Base-by-base conservation (phyloP, 2,329 filamentous ascomycete genomes). In the Penicillium sp. region DNA sequence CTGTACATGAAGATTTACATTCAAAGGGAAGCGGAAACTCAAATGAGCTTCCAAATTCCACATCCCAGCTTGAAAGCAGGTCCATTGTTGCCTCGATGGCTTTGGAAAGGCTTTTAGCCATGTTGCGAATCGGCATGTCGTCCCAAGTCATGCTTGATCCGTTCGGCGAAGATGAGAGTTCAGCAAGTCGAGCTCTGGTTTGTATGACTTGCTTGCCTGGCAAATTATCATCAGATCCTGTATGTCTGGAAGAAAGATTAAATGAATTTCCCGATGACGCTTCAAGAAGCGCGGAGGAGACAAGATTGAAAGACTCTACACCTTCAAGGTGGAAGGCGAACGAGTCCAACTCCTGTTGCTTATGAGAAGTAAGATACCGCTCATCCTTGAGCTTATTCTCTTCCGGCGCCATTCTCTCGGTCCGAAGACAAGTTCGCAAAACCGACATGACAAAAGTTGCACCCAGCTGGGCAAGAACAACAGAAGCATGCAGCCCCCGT, bases 381-480 rank as follows among this genome's bases (percentile, higher is more conserved):
- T 60, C 52, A 1, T 47, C 23, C 3, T 41, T 15, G 0, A 64
- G 35, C 6, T 48, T 33, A 27, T 63, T 63, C 8, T 61, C 56
- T 0, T 58, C 46, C 6, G 54, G 37, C 1, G 51, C 35, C 32
- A 61, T 57, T 20, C 62, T 43, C 35, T 62, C 50, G 2, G 58
- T 61, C 12, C 63, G 50, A 12, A 66, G 51, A 6, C 51, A 51
- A 15, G 59, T 61, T 35, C 64, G 56, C 6, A 66, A 39, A 11
- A 63, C 32, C 12, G 59, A 51, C 65, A 67, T 67, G 2, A 64
- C 5, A 1, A 67, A 45, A 0, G 59, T 64, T 1, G 57, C 56
- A 0, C 59, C 62, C 13, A 66, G 23, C 25, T 66, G 58, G 16
- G 55, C 51, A 2, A 68, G 37, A 11, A 57, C 59, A 6, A 67